These are phyloP conservation scores for Pulveroboletus frians DNA, from an alignment of 768 basidiomycete species.

Conservation along the genomic window DNA sequence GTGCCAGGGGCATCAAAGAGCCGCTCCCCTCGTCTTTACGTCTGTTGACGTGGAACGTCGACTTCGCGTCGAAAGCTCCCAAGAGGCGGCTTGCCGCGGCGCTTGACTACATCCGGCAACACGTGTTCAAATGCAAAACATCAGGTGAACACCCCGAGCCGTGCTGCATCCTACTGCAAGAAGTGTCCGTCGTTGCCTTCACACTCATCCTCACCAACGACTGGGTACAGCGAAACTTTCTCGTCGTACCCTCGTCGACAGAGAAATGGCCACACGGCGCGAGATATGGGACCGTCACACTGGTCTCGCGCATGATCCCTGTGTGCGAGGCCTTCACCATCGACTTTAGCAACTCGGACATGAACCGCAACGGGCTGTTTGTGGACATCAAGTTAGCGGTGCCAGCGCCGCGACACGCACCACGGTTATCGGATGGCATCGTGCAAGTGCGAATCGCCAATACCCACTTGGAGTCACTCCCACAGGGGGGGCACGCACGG, in stretches of 20 bases:
- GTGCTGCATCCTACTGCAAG: conserved; percentile 66
- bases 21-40: conserved; percentile 42
- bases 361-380: conserved; percentile 53
- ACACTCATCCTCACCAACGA: conserved; percentile 44
- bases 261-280: conserved; percentile 50
- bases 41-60: conserved; percentile 71
- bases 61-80: conserved; percentile 37
- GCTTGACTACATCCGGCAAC: conserved; percentile 51
- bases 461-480: conserved; percentile 69
- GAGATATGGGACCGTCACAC: conserved; percentile 64
- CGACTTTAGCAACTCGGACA: conserved; percentile 46
- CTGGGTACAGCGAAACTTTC: conserved; percentile 62
- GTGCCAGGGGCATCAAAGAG: conserved; percentile 32
- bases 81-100: conserved; percentile 43
- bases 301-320: conserved; percentile 53
- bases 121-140: conserved; percentile 44
- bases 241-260: conserved; percentile 48
- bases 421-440: conserved; percentile 32
- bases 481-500: conserved; percentile 39
- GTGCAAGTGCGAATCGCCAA: conserved; percentile 60
- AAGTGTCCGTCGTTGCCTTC: conserved; percentile 48
- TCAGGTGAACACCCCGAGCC: conserved; percentile 45
- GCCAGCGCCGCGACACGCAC: conserved; percentile 28
- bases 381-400: conserved; percentile 49
- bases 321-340: conserved; percentile 47